phyloP scores from a whole-genome alignment of 495 filamentous ascomycete species.

The Penicillium antarcticum region DNA sequence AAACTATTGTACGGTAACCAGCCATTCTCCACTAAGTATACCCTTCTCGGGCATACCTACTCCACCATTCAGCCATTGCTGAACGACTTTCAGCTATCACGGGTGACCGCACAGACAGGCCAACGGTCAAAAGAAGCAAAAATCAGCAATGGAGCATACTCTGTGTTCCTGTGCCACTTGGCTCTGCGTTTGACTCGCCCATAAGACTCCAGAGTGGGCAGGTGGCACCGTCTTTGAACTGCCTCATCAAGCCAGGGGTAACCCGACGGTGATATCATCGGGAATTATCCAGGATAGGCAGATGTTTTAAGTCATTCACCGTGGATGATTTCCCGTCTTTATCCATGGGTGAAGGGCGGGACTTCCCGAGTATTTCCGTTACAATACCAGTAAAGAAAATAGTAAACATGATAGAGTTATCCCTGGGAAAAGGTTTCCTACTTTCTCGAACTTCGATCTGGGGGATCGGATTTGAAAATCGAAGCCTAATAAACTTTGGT shows the following conservation, averaged over 20 bases:
- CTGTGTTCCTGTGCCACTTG: slow-evolving; percentile 6
- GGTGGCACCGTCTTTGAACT: slow-evolving; percentile 4
- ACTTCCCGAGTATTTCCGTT: neutral
- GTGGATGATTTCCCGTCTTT: neutral
- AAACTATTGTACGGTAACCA: slow-evolving; percentile 23
- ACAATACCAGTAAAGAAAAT: no score
- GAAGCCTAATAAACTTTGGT: neutral
- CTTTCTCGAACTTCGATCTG: neutral
- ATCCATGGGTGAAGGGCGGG: neutral
- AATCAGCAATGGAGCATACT: neutral
- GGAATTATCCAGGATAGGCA: neutral
- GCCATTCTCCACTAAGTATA: slow-evolving; percentile 2
- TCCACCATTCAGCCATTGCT: neutral
- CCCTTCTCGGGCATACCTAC: neutral
- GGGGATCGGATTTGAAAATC: neutral
- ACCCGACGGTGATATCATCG: neutral
- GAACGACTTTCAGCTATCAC: neutral
- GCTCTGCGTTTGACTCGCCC: slow-evolving; percentile 1
- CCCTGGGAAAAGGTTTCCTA: neutral
- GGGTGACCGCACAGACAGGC: slow-evolving; percentile 6
- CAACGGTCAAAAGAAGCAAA: slow-evolving; percentile 18
- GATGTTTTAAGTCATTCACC: no score
- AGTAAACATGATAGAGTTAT: neutral
- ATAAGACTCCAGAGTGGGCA: neutral
- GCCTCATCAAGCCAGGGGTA: slow-evolving; percentile 10